These are phyloP conservation scores for Senna tora DNA, from an alignment of 306 rosid genomes.

Conservation along the genomic window DNA sequence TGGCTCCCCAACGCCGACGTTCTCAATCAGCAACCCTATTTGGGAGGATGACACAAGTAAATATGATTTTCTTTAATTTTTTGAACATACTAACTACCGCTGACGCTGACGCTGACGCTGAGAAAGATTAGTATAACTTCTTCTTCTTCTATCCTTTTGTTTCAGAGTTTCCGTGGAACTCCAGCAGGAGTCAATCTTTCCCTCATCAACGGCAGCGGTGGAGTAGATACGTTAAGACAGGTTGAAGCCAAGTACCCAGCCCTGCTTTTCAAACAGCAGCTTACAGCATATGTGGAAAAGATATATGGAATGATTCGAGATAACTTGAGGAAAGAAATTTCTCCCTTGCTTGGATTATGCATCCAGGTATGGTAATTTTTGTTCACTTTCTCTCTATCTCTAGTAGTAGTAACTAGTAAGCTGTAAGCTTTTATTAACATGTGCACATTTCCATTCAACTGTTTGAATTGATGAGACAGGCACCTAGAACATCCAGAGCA, in stretches of 20 bases:
- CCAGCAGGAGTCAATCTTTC: conserved; percentile 59
- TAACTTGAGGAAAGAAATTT: conserved; percentile 96
- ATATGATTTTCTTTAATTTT: conserved; percentile 34
- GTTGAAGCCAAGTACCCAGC: conserved; percentile 99
- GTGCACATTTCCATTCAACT: conserved; percentile 24
- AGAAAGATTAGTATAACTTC: conserved; percentile 24
- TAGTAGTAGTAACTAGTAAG: not conserved
- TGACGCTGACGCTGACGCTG: too few relatives aligned
- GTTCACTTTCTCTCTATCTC: conserved; percentile 2
- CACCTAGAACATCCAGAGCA: conserved; percentile 94
- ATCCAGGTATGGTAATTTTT: conserved; percentile 72
- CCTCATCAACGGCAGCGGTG: conserved; percentile 59
- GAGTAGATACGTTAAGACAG: conserved; percentile 77
- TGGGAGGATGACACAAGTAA: conserved; percentile 70
- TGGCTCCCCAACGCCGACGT: conserved; percentile 70
- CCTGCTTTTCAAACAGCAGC: conserved; percentile 98
- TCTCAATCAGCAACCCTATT: conserved; percentile 59
- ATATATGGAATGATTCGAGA: conserved; percentile 99
- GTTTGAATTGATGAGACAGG: conserved; percentile 61
- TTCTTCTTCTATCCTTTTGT: conserved; percentile 9
- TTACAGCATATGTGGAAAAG: conserved; percentile 96
- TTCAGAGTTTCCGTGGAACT: conserved; percentile 66
- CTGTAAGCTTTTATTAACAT: not conserved
- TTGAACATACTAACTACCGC: conserved; percentile 19
- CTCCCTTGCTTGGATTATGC: conserved; percentile 94